Base-by-base conservation (phyloP, 2,329 filamentous ascomycete species). In the Alternaria sp. region DNA sequence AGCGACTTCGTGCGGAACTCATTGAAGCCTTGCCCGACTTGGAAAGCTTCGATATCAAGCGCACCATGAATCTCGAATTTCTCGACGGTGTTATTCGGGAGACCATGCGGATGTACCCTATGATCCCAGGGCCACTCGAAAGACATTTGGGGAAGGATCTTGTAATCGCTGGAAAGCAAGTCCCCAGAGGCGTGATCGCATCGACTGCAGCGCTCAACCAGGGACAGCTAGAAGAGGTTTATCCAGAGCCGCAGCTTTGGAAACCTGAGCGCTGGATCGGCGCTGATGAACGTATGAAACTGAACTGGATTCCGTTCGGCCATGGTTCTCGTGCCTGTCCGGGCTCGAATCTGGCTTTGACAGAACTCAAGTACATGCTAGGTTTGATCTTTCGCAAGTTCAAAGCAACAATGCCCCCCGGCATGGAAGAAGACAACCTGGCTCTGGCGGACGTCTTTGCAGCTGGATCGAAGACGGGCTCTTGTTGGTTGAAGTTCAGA, bases 21-120 rank as follows among this genome's bases (percentile, higher is more conserved):
- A 37, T 37, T 37, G 33, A 37, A 37, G 33, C 33, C 33, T 37
- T 37, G 33, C 33, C 33, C 33, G 33, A 37, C 33, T 37, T 37
- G 33, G 33, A 37, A 15, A 37, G 33, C 33, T 37, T 56, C 21
- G 51, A 61, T 18, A 61, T 61, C 25, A 47, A 18, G 44, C 43
- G 33, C n/a, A 45, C 58, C 11, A 56, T 61, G 44, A 53, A 56
- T 23, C 51, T 61, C 50, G 43, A 43, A 15, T 26, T 55, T 30
- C 58, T 61, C 5, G 58, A 55, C 18, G 51, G 58, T n/a, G 51
- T 61, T 23, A 56, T 61, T 15, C 41, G 51, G 20, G 58, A 61
- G 44, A 61, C 58, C n/a, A 61, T 61, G 58, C 50, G 51, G 10
- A 56, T 61, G 51, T 61, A 55, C 20, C 58, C 58, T 6, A 61